phyloP scores from a whole-genome alignment of 768 basidiomycete genomes.

The Leucocoprinus sp. region DNA sequence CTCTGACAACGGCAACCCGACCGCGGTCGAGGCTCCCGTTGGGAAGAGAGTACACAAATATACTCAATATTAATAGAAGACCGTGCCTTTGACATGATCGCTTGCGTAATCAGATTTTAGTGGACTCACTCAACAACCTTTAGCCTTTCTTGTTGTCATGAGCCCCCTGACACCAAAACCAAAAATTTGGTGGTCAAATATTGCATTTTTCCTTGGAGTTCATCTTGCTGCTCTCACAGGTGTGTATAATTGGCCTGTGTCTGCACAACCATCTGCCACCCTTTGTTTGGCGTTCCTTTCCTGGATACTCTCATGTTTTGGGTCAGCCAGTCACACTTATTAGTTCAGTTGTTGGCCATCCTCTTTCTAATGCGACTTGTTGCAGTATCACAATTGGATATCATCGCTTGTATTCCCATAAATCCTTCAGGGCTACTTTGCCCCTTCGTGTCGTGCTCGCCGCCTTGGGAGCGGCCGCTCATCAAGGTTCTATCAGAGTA shows the following conservation, averaged over 20 bases:
- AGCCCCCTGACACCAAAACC: conserved; percentile 11
- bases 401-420: conserved; percentile 73
- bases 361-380: conserved; percentile 1
- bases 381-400: conserved; percentile 69
- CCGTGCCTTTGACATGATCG: too few species aligned
- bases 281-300: conserved; percentile 43
- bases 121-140: too few species aligned
- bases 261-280: conserved; percentile 34
- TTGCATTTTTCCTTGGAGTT: conserved; percentile 44
- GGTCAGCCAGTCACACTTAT: conserved; percentile 31
- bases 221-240: conserved; percentile 54
- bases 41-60: too few species aligned
- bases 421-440: conserved; percentile 51
- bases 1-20: conserved; percentile 77
- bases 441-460: conserved; percentile 53
- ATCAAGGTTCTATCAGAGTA: conserved; percentile 77
- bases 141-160: not conserved
- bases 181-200: conserved; percentile 58
- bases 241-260: conserved; percentile 40
- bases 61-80: too few species aligned
- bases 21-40: conserved; percentile 22
- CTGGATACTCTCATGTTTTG: conserved; percentile 68
- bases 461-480: conserved; percentile 60
- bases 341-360: not conserved
- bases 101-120: too few species aligned